Conservation (phyloP, 1,284 basidiomycete species). For the Cutaneotrichosporon spelunceum region DNA sequence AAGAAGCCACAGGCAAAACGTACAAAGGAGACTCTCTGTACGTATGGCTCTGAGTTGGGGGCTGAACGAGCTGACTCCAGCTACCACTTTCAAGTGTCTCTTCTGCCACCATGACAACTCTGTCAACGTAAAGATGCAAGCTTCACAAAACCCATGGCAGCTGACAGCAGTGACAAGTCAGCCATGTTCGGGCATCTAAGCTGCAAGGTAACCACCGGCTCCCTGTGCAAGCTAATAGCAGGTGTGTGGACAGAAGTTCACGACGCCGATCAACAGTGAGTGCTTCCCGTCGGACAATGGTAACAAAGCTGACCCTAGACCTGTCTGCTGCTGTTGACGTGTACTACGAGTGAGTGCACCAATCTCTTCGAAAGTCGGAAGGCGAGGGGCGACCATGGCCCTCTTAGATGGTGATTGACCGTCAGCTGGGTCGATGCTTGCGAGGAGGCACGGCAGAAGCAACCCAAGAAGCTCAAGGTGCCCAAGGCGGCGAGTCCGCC, state of each 20-base stretch:
- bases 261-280: conserved; percentile 45
- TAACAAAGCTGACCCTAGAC: conserved; percentile 27
- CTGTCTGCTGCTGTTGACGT: conserved; percentile 47
- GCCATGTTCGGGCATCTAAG: conserved; percentile 41
- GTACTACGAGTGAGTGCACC: conserved; percentile 42
- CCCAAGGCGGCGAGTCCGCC: conserved; percentile 5
- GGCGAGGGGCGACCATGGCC: too few species aligned
- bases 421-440: conserved; percentile 50
- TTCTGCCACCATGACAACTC: conserved; percentile 50
- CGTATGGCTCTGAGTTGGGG: neutral
- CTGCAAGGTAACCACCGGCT: conserved; percentile 32
- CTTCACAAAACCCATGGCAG: neutral
- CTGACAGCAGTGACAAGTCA: conserved; percentile 37
- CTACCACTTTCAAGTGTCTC: conserved; percentile 50
- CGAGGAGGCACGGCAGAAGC: conserved; percentile 41
- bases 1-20: conserved; percentile 42
- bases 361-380: too few species aligned
- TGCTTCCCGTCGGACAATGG: neutral
- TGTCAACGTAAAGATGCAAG: conserved; percentile 44
- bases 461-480: conserved; percentile 30
- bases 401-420: neutral
- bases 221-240: conserved; percentile 5
- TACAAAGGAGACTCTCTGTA: conserved; percentile 39
- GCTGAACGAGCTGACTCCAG: conserved; percentile 24
- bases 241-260: conserved; percentile 43